phyloP scores from a whole-genome alignment of 2,329 filamentous ascomycete species.

The Macrophomina phaseolina region DNA sequence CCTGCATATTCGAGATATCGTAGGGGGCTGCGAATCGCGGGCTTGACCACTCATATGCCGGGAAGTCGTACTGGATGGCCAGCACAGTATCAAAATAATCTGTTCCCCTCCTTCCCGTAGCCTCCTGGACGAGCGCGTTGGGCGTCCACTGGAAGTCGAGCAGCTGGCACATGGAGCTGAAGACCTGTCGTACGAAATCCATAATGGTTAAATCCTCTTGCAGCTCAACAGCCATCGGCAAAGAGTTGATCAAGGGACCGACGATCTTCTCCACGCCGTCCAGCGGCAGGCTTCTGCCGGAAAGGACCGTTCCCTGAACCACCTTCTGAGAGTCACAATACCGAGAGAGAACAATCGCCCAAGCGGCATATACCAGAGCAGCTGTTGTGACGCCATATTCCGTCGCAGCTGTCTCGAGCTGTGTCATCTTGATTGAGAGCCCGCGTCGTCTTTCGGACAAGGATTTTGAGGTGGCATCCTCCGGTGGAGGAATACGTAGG shows the following conservation, averaged over 20 bases:
- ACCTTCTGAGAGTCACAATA: slow-evolving; percentile 42
- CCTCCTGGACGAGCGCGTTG: slow-evolving; percentile 20
- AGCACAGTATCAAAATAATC: slow-evolving; percentile 21
- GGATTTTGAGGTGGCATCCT: not conserved
- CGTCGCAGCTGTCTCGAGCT: not conserved
- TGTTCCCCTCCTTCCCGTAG: slow-evolving; percentile 14
- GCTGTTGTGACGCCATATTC: slow-evolving; percentile 29
- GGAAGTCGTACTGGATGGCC: slow-evolving; percentile 25
- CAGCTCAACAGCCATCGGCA: not conserved
- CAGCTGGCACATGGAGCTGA: slow-evolving; percentile 15
- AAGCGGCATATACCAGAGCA: slow-evolving; percentile 42
- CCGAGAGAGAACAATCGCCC: slow-evolving; percentile 42
- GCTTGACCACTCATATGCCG: not conserved
- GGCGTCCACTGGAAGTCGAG: slow-evolving; percentile 16
- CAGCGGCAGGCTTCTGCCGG: slow-evolving; percentile 44
- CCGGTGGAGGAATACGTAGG: slow-evolving; percentile 7
- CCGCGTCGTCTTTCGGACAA: not conserved
- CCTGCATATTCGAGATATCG: not conserved
- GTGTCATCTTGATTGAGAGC: not conserved
- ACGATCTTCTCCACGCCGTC: slow-evolving; percentile 36
- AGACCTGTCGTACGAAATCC: not conserved
- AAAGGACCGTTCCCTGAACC: slow-evolving; percentile 44
- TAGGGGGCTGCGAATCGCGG: not conserved
- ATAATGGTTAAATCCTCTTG: not conserved
- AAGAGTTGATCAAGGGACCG: slow-evolving; percentile 44